A percentile compares a stretch with the other conserved stretches of the same genome.
Evolutionary conservation across 352 stramenopile genomes (phyloP).

Genomic region (Globisporangium cylindrosporum): DNA sequence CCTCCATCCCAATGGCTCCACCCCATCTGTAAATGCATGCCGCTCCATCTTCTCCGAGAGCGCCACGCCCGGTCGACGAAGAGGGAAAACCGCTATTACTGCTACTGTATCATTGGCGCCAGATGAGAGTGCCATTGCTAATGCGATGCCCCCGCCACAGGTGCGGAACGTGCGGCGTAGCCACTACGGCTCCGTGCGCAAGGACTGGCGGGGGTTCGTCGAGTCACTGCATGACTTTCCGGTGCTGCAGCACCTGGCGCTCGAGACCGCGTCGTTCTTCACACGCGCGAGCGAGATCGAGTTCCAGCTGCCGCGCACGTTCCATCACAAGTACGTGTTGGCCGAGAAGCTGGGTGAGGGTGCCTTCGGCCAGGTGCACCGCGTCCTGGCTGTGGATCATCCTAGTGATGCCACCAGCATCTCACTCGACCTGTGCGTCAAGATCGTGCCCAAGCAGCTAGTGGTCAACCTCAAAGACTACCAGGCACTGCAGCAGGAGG

Average conservation of each 20-base stretch:
- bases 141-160: background rate
- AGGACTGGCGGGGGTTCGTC: slow-evolving; percentile 51
- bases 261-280: slow-evolving; percentile 63
- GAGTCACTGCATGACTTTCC: slow-evolving; percentile 38
- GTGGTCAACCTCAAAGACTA: slow-evolving; percentile 66
- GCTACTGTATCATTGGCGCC: background rate
- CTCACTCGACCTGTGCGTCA: slow-evolving; percentile 61
- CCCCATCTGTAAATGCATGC: background rate
- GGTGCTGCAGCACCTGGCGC: slow-evolving; percentile 40
- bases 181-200: slow-evolving; percentile 49
- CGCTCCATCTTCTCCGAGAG: slow-evolving; percentile 5
- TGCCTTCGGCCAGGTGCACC: slow-evolving; percentile 65
- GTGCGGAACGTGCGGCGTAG: background rate
- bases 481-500: slow-evolving; percentile 61
- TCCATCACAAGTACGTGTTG: slow-evolving; percentile 48
- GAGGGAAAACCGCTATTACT: background rate
- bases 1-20: background rate
- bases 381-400: slow-evolving; percentile 28
- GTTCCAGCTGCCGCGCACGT: slow-evolving; percentile 57
- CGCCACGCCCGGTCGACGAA: background rate
- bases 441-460: slow-evolving; percentile 70
- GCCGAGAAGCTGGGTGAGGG: slow-evolving; percentile 64
- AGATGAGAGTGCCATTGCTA: background rate
- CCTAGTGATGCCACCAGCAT: slow-evolving; percentile 16
- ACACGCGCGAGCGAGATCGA: slow-evolving; percentile 60